A percentile compares a stretch with the other conserved stretches of the same genome.
Conservation (phyloP, 2,329 filamentous ascomycete genomes). For the Paraconiothyrium brasiliense region DNA sequence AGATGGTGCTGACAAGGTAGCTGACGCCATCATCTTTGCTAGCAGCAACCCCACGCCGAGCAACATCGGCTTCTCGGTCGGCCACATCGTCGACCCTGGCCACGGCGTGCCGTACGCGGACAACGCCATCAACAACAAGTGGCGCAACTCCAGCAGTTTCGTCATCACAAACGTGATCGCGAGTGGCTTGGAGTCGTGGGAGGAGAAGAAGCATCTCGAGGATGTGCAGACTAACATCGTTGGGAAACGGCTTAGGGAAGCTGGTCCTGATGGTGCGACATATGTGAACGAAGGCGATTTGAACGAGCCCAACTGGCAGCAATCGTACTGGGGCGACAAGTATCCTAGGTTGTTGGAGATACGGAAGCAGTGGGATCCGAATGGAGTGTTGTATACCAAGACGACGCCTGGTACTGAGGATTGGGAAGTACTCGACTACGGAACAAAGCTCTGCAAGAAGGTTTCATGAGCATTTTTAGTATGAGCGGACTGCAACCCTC, state of each 20-base stretch:
- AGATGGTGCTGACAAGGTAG: slow-evolving; percentile 33
- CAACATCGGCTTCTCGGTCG: slow-evolving; percentile 39
- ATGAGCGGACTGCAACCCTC: neutral
- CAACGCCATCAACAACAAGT: slow-evolving; percentile 46
- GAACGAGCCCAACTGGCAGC: slow-evolving; percentile 49
- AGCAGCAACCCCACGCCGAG: slow-evolving; percentile 31
- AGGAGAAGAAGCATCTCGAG: slow-evolving; percentile 37
- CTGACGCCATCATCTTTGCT: slow-evolving; percentile 38
- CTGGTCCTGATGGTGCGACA: slow-evolving; percentile 40
- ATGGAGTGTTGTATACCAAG: slow-evolving; percentile 46
- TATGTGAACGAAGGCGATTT: slow-evolving; percentile 50
- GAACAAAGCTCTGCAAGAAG: slow-evolving; percentile 47
- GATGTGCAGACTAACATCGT: slow-evolving; percentile 42
- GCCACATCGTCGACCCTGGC: slow-evolving; percentile 48
- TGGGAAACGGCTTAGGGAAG: slow-evolving; percentile 42
- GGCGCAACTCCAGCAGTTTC: slow-evolving; percentile 48
- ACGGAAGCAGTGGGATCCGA: slow-evolving; percentile 46
- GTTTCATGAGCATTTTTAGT: slow-evolving; percentile 10
- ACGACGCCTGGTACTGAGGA: slow-evolving; percentile 48
- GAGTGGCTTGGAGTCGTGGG: slow-evolving; percentile 43
- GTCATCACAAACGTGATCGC: slow-evolving; percentile 46
- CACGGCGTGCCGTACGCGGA: slow-evolving; percentile 37
- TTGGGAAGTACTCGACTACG: slow-evolving; percentile 46
- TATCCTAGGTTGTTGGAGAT: slow-evolving; percentile 43
- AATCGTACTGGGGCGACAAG: slow-evolving; percentile 48